These are phyloP conservation scores for Cyphellophora attinorum DNA, from an alignment of 2,329 filamentous ascomycete genomes.

Conservation along the genomic window DNA sequence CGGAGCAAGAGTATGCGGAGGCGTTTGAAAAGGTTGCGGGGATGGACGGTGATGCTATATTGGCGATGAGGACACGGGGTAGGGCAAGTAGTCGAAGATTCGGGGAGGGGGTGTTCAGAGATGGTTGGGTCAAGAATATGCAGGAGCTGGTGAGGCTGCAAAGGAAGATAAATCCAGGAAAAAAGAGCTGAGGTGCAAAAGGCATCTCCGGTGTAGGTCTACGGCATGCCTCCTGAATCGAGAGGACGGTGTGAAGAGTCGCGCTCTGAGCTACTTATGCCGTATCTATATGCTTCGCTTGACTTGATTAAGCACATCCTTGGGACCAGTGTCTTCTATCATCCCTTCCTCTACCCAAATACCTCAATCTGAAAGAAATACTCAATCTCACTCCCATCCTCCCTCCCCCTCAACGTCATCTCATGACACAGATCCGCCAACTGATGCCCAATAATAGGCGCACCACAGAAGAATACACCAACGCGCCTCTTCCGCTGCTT, in stretches of 20 bases:
- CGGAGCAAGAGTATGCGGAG: constrained; percentile 65
- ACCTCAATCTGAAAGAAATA: constrained; percentile 52
- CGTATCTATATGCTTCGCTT: too few relatives aligned
- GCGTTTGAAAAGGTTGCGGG: constrained; percentile 69
- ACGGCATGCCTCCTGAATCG: too few relatives aligned
- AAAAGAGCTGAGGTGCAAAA: too few relatives aligned
- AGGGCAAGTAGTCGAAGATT: constrained; percentile 73
- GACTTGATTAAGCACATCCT: too few relatives aligned
- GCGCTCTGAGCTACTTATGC: too few relatives aligned
- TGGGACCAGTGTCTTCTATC: too few relatives aligned
- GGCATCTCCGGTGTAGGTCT: too few relatives aligned
- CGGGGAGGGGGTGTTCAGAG: constrained; percentile 75
- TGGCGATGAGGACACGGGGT: constrained; percentile 67
- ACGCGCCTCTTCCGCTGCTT: constrained; percentile 27
- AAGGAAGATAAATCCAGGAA: too few relatives aligned
- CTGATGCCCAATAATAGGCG: constrained; percentile 46
- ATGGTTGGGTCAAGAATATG: constrained; percentile 68
- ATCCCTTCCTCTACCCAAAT: constrained; percentile 30
- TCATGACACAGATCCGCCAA: constrained; percentile 45
- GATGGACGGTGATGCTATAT: constrained; percentile 48
- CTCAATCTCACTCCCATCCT: constrained; percentile 43
- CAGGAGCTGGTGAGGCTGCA: constrained; percentile 53
- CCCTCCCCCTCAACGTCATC: constrained; percentile 40
- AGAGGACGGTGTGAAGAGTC: too few relatives aligned
- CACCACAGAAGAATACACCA: constrained; percentile 49